These are phyloP conservation scores for Talaromyces amestolkiae DNA, from an alignment of 2,329 filamentous ascomycete genomes.

Conservation along the genomic window DNA sequence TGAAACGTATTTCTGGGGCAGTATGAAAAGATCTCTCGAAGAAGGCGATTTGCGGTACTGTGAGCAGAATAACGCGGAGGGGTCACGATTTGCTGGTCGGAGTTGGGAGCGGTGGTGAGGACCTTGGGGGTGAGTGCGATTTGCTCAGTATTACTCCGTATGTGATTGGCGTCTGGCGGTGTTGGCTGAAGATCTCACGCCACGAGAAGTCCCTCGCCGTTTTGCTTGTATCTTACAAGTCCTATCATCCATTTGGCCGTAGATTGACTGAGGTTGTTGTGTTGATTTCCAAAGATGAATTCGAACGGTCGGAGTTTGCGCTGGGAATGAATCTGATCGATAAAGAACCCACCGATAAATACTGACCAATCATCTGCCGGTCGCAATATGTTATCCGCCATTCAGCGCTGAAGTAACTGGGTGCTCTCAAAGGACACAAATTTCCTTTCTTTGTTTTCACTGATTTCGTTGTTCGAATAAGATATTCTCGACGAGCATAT, in stretches of 20 bases:
- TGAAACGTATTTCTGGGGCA: neutral
- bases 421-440: neutral
- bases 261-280: neutral
- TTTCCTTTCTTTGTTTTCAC: neutral
- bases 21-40: neutral
- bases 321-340: neutral
- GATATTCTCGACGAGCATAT: neutral
- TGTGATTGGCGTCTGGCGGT: neutral
- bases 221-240: neutral
- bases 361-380: neutral
- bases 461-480: too few relatives aligned
- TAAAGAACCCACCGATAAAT: neutral
- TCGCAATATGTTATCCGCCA: conserved; percentile 7
- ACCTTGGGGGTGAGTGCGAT: conserved; percentile 32
- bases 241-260: neutral
- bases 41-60: neutral
- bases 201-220: neutral
- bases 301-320: neutral
- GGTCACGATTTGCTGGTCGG: conserved; percentile 13
- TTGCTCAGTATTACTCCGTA: neutral
- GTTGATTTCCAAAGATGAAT: neutral
- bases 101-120: conserved; percentile 16
- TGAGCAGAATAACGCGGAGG: conserved; percentile 14
- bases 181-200: neutral
- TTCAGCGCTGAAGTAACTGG: neutral